Conservation (phyloP, 371 early-diverging fungal genomes). For the Rhizopus arrhizus region DNA sequence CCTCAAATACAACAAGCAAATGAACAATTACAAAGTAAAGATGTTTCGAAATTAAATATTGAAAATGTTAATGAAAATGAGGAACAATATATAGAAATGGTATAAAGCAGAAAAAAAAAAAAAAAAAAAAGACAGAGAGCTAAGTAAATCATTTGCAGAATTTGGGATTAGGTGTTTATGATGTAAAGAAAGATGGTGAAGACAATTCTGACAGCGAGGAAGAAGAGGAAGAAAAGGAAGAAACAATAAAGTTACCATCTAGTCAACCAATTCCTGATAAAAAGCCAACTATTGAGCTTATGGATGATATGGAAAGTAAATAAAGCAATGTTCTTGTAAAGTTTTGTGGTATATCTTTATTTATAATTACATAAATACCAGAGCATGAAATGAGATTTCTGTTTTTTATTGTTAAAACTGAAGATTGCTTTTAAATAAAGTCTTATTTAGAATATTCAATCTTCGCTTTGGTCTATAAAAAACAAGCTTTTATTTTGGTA, state of each 20-base stretch:
- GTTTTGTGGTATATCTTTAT: neutral
- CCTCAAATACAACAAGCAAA: constrained; percentile 64
- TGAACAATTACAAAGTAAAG: constrained; percentile 38
- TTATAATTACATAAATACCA: neutral
- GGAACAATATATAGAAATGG: constrained; percentile 68
- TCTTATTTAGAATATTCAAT: too few relatives aligned
- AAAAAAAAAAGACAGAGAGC: neutral
- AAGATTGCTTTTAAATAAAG: too few relatives aligned
- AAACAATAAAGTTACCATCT: constrained; percentile 1
- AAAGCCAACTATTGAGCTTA: constrained; percentile 1
- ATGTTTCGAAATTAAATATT: constrained; percentile 53
- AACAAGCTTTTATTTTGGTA: too few relatives aligned
- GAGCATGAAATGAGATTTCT: neutral
- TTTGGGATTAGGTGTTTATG: constrained; percentile 65
- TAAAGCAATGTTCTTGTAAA: neutral
- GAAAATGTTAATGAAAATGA: constrained; percentile 57
- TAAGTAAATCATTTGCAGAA: constrained; percentile 29
- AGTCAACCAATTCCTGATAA: neutral
- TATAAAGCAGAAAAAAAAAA: constrained; percentile 10
- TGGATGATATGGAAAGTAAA: constrained; percentile 41
- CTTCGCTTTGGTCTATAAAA: too few relatives aligned
- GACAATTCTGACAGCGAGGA: constrained; percentile 32
- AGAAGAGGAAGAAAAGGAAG: constrained; percentile 14
- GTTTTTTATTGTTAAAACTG: too few relatives aligned
- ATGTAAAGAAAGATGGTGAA: constrained; percentile 26